A percentile compares a stretch with the other conserved stretches of the same genome.
Conservation (phyloP, 352 stramenopile species). For the Phytopythium boreale region DNA sequence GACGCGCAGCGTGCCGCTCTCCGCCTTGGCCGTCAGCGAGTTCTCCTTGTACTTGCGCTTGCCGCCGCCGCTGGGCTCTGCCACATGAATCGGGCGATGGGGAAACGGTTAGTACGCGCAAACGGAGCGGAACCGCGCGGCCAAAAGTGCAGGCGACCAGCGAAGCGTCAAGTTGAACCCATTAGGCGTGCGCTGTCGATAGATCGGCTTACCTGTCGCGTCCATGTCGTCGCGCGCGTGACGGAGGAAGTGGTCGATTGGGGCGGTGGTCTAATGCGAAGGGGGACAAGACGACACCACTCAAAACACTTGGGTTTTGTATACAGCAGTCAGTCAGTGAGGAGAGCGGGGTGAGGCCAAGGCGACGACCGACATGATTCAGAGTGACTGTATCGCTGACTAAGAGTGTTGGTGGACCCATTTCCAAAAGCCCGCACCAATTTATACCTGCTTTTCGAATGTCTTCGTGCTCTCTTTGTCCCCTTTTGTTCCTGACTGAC, state of each 20-base stretch:
- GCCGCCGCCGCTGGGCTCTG: slow-evolving; percentile 19
- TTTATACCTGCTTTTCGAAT: too few species aligned
- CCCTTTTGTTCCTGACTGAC: background rate
- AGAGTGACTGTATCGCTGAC: background rate
- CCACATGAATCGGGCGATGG: background rate
- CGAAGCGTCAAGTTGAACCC: too few species aligned
- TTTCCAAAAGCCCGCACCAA: too few species aligned
- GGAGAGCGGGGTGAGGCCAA: background rate
- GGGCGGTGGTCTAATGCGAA: background rate
- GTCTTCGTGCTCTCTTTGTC: background rate
- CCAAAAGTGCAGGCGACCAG: too few species aligned
- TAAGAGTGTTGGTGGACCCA: background rate
- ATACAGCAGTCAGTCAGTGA: background rate
- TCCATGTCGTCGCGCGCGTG: background rate
- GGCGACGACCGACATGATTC: too few species aligned
- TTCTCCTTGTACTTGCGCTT: slow-evolving; percentile 81
- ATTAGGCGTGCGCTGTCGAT: too few species aligned
- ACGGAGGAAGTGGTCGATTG: background rate
- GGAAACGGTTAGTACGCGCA: too few species aligned
- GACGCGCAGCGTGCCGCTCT: slow-evolving; percentile 72
- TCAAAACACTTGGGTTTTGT: background rate
- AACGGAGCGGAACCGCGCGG: background rate
- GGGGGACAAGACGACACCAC: too few species aligned
- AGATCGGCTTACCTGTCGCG: background rate
- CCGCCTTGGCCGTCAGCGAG: slow-evolving; percentile 67